Percentiles rank a stretch among this genome's conserved stretches.
phyloP scores from a whole-genome alignment of 805 yeast genomes.

The Saccharomycopsis oosterbeekiorum region DNA sequence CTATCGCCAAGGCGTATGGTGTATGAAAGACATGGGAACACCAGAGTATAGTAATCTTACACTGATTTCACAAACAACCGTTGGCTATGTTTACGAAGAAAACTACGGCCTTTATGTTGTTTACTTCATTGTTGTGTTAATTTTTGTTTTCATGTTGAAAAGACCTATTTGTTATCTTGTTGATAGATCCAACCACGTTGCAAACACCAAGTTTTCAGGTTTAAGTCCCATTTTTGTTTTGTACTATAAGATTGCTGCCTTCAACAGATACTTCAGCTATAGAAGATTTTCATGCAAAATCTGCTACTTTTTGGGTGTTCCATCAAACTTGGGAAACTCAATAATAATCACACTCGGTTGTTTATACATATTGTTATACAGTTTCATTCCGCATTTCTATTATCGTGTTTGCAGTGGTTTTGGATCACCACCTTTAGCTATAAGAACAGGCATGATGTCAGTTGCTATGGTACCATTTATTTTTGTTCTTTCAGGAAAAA shows the following conservation, averaged over 20 bases:
- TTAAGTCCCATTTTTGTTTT: not conserved
- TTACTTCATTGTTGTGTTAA: conserved; percentile 3
- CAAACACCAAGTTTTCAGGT: not conserved
- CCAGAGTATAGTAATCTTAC: not conserved
- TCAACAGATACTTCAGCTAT: conserved; percentile 26
- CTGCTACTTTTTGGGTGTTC: conserved; percentile 30
- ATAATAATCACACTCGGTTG: conserved; percentile 26
- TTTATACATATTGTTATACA: conserved; percentile 27
- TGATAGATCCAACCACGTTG: not conserved
- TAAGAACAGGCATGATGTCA: conserved; percentile 42
- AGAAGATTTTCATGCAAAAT: conserved; percentile 26
- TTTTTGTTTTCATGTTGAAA: conserved; percentile 3
- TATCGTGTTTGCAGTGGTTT: conserved; percentile 43
- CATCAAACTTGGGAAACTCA: conserved; percentile 30
- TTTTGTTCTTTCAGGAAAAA: conserved; percentile 41
- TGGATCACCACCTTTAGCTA: conserved; percentile 51
- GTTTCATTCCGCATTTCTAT: conserved; percentile 39
- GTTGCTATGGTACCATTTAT: conserved; percentile 42
- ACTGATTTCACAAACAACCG: not conserved
- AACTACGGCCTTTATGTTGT: conserved; percentile 1
- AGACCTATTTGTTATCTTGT: not conserved
- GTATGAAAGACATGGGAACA: conserved; percentile 9
- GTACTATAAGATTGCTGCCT: conserved; percentile 23
- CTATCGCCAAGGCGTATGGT: conserved; percentile 23
- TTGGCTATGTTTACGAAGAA: conserved; percentile 4